Conservation (phyloP, 2,329 filamentous ascomycete species). For the Claviceps quebecensis region DNA sequence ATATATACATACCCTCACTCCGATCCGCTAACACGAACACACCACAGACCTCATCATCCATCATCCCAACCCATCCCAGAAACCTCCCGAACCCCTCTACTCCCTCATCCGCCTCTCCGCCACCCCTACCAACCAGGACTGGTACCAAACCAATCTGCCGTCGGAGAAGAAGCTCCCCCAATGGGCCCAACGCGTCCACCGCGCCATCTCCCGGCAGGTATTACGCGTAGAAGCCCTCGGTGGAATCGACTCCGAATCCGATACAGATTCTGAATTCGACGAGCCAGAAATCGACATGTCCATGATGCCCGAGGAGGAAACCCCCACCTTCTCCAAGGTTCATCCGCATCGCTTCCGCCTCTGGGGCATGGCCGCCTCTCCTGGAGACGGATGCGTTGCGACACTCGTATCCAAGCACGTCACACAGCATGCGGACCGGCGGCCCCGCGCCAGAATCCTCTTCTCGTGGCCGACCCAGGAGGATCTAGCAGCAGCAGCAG, state of each 20-base stretch:
- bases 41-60: slow-evolving; percentile 32
- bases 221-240: slow-evolving; percentile 31
- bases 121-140: slow-evolving; percentile 34
- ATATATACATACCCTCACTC: neutral
- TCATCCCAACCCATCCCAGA: slow-evolving; percentile 12
- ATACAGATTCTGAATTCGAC: slow-evolving; percentile 7
- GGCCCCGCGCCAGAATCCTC: slow-evolving; percentile 21
- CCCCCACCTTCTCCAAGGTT: slow-evolving; percentile 23
- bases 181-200: slow-evolving; percentile 35
- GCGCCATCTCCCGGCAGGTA: slow-evolving; percentile 29
- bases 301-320: slow-evolving; percentile 14
- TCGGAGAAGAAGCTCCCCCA: slow-evolving; percentile 17
- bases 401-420: slow-evolving; percentile 35
- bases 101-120: slow-evolving; percentile 39
- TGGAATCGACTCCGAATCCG: slow-evolving; percentile 15
- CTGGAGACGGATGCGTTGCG: slow-evolving; percentile 36
- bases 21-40: neutral
- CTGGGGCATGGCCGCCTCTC: slow-evolving; percentile 38
- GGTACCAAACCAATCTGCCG: slow-evolving; percentile 38
- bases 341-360: slow-evolving; percentile 36
- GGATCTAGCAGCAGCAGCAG: neutral
- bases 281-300: slow-evolving; percentile 8
- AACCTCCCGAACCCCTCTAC: slow-evolving; percentile 28
- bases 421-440: slow-evolving; percentile 33
- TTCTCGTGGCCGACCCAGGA: slow-evolving; percentile 19